Evolutionary conservation across 495 filamentous ascomycete species (phyloP), one percentile per base, ranked within the genome.

Genomic region (Aspergillus funiculosus): DNA sequence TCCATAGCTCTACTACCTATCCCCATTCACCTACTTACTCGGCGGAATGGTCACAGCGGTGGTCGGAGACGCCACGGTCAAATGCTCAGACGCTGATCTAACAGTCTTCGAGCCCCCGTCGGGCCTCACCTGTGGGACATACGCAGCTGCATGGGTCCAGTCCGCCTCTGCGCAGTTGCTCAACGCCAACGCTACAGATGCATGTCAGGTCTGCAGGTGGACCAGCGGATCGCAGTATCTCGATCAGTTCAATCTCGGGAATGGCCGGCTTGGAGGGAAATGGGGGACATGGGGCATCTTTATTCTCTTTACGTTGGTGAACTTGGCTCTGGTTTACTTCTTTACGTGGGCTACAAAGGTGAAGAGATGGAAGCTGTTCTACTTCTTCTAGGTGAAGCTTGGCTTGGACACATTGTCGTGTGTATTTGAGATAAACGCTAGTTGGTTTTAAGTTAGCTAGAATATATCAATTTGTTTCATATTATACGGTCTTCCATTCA

Each of bases 11-110:
- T 41, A 41, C 24, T 41, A 41, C 24, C 38, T 41, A 5, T 41
- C 38, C 22, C 38, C 38, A 2, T 41, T 41, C 13, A 41, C 38
- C 5, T 41, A 41, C 24, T 8, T 41, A 1, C 38, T 41, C 4
- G 38, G 38, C n/a, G 38, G 38, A 0, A 41, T 41, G 38, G 38
- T 41, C n/a, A 41, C 38, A 27, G 38, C 38, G n/a, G 38, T 41
- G 6, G 22, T 41, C 5, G 38, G 8, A 14, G 22, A 41, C 22
- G 25, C 25, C 2, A 10, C 24, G 3, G 25, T 41, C 38, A 41
- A 9, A 10, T 41, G 38, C 38, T 41, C 38, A 0, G 22, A 27
- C 11, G 11, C 1, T 0, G 38, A 41, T 17, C n/a, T 41, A 1
- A 41, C 38, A 2, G 18, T 41, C 22, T 41, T 41, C 38, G 28